Conservation (phyloP, 805 yeast species). For the Wickerhamiella brachini region DNA sequence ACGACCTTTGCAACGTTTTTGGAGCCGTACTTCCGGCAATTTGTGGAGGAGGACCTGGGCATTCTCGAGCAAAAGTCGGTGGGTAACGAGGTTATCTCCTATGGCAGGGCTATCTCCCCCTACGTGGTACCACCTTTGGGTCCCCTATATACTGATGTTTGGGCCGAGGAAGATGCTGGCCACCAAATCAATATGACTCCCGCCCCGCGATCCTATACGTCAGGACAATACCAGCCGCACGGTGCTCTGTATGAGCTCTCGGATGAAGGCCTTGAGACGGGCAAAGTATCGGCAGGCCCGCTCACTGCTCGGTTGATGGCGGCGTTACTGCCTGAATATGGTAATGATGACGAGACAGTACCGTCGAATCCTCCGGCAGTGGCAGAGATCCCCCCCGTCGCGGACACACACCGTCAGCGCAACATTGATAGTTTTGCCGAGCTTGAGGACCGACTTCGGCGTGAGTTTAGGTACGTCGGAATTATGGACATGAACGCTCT, state of each 20-base stretch:
- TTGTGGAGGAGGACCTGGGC: slow-evolving; percentile 66
- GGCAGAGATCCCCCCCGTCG: slow-evolving; percentile 19
- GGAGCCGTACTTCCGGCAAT: slow-evolving; percentile 72
- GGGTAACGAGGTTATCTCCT: slow-evolving; percentile 22
- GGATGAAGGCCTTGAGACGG: slow-evolving; percentile 39
- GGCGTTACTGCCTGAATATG: slow-evolving; percentile 42
- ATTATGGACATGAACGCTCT: slow-evolving; percentile 36
- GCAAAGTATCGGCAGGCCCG: slow-evolving; percentile 80
- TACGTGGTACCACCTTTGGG: slow-evolving; percentile 78
- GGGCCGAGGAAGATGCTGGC: slow-evolving; percentile 69
- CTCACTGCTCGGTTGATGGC: slow-evolving; percentile 69
- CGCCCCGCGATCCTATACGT: slow-evolving; percentile 9
- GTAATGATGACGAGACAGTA: slow-evolving; percentile 26
- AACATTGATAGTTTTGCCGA: slow-evolving; percentile 52
- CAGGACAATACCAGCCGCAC: slow-evolving; percentile 7
- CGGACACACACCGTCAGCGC: slow-evolving; percentile 25
- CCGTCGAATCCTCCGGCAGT: slow-evolving; percentile 9
- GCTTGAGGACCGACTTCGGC: slow-evolving; percentile 73
- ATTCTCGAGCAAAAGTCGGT: slow-evolving; percentile 51
- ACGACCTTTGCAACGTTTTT: slow-evolving; percentile 73
- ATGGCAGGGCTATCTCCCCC: slow-evolving; percentile 34
- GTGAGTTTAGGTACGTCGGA: slow-evolving; percentile 84
- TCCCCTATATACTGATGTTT: slow-evolving; percentile 61
- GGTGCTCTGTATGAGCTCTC: slow-evolving; percentile 10
- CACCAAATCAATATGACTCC: slow-evolving; percentile 26